phyloP scores from a whole-genome alignment of 2,329 filamentous ascomycete genomes.

The Alternaria ethzedia region DNA sequence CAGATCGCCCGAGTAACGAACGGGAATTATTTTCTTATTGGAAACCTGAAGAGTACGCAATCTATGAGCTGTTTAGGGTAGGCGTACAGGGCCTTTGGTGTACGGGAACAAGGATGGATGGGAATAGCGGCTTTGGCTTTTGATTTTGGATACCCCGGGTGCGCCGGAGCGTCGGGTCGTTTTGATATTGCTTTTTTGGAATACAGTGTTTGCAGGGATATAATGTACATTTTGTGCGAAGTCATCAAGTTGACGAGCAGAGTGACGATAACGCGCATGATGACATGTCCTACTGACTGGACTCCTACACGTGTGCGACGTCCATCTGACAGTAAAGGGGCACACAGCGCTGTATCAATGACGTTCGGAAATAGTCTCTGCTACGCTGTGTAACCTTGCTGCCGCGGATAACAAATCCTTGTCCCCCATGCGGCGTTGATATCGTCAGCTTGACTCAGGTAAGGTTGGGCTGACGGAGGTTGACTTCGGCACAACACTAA shows the following conservation, averaged over 20 bases:
- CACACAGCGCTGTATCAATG: not conserved
- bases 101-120: not conserved
- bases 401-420: conserved; percentile 2
- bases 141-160: not conserved
- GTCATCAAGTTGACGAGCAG: not conserved
- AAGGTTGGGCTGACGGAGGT: conserved; percentile 2
- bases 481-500: not conserved
- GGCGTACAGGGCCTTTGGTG: not conserved
- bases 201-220: not conserved
- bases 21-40: not conserved
- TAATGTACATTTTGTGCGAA: not conserved
- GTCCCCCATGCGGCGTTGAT: not conserved
- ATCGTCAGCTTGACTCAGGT: conserved; percentile 3
- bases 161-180: not conserved
- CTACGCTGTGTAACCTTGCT: conserved; percentile 6
- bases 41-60: not conserved
- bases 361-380: not conserved
- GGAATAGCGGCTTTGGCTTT: not conserved
- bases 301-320: not conserved
- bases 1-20: not conserved
- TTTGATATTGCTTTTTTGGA: conserved; percentile 6
- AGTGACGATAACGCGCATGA: not conserved
- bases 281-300: not conserved
- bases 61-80: not conserved
- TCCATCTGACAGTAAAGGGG: not conserved